These are phyloP conservation scores for Hypoxylon sp. DNA, from an alignment of 2,329 filamentous ascomycete species.

Conservation along the genomic window DNA sequence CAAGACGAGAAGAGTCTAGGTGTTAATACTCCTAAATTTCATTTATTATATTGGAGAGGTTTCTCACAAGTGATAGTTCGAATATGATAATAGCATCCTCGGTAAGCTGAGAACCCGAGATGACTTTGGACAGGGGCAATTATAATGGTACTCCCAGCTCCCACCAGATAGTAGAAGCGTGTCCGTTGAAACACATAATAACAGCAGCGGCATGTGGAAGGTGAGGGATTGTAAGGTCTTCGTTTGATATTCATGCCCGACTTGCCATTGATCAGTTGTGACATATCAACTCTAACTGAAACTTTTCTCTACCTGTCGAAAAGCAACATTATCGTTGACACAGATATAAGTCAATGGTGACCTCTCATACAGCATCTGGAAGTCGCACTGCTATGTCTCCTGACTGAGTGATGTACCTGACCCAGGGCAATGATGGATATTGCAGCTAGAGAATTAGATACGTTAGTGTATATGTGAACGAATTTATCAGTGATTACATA, in stretches of 20 bases:
- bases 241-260: slow-evolving; percentile 41
- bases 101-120: not conserved
- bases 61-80: slow-evolving; percentile 14
- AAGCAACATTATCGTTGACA: slow-evolving; percentile 47
- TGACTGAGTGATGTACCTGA: slow-evolving; percentile 98
- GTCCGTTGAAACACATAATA: not conserved
- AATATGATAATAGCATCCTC: not conserved
- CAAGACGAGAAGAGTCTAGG: slow-evolving; percentile 1
- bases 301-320: slow-evolving; percentile 47
- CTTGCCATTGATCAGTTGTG: slow-evolving; percentile 36
- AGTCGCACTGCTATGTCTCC: slow-evolving; percentile 95
- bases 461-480: slow-evolving; percentile 32
- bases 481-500: slow-evolving; percentile 61
- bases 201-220: slow-evolving; percentile 9
- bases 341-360: slow-evolving; percentile 37
- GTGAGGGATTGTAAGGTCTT: slow-evolving; percentile 23
- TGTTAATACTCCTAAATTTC: slow-evolving; percentile 2
- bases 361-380: slow-evolving; percentile 81
- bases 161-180: not conserved
- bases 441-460: slow-evolving; percentile 77
- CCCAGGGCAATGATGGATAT: slow-evolving; percentile 98
- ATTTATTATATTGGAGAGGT: not conserved
- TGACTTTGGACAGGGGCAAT: not conserved
- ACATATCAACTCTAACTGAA: slow-evolving; percentile 47
- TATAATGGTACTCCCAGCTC: slow-evolving; percentile 6